Base-by-base conservation (phyloP, 2,329 filamentous ascomycete genomes). In the Chaetoscypha palmicola region DNA sequence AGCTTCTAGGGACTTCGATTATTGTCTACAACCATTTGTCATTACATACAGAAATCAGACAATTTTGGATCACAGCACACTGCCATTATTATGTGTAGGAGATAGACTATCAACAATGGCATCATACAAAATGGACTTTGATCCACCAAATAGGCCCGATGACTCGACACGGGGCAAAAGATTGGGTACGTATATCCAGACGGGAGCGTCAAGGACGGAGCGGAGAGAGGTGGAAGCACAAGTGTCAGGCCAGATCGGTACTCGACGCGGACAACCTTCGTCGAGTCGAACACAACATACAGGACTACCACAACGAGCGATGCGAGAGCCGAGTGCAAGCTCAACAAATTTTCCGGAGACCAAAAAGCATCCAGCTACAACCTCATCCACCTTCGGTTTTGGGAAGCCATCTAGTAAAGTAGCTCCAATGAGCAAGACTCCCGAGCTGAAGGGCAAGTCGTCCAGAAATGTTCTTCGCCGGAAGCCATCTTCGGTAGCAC, bases 401-500 rank as follows among this genome's bases (percentile, higher is more conserved):
- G 49, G 50, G 19, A 56, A 47, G n/a, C 24, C 51, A 30, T 22
- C 41, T 10, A 47, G 34, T 14, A 53, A 48, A 38, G 20, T 44
- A n/a, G 21, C 37, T 7, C 26, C 48, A 16, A 39, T 21, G 22
- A 43, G 46, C 17, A 24, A 33, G 8, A 30, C 41, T 17, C 50
- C 49, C 7, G 48, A 56, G 42, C 38, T 58, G 24, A 58, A 49
- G 26, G 51, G 43, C 24, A 61, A 62, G 31, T 48, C 54, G n/a
- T 58, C 59, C 20, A 67, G 67, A 31, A 71, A 69, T 54, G 64
- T 70, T 7, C 58, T 76, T 37, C 65, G 70, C 51, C 68, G 70
- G 52, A 78, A 76, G 56, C 67, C 69, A 43, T 71, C 73, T 11
- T 67, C 66, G 9, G 58, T 72, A 30, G 62, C 70, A 2, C 65